These are phyloP conservation scores for Lactarius psammicola DNA, from an alignment of 768 basidiomycete species.

Conservation along the genomic window DNA sequence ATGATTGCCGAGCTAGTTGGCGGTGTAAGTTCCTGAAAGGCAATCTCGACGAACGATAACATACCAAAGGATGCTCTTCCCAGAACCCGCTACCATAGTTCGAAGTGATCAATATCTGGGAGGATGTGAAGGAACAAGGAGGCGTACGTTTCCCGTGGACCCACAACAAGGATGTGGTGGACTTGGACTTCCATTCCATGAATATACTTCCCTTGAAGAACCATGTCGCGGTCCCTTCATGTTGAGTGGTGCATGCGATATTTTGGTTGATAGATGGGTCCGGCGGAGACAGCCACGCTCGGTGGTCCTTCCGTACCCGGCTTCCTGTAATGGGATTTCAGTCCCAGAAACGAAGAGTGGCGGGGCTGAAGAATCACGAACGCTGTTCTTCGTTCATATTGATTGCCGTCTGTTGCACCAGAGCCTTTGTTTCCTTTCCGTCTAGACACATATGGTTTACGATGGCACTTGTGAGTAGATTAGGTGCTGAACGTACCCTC, in stretches of 20 bases:
- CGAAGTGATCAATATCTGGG: not conserved
- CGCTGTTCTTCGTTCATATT: not conserved
- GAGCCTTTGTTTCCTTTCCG: not conserved
- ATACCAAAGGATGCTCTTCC: conserved; percentile 7
- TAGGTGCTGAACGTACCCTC: not conserved
- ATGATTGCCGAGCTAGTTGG: conserved; percentile 4
- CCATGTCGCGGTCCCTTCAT: conserved; percentile 1
- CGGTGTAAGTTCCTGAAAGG: not conserved
- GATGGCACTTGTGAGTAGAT: not conserved
- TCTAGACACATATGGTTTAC: not conserved
- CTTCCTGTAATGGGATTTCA: not conserved
- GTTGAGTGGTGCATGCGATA: not conserved
- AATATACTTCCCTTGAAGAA: not conserved
- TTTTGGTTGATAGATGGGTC: not conserved
- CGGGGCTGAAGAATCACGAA: not conserved
- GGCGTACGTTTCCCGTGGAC: conserved; percentile 5
- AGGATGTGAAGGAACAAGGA: too few relatives aligned
- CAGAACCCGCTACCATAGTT: not conserved
- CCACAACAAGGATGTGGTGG: not conserved
- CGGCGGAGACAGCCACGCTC: not conserved
- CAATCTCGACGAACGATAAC: not conserved
- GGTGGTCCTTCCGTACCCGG: not conserved
- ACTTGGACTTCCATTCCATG: not conserved
- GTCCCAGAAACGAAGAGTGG: not conserved
- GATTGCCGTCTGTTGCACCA: not conserved